A percentile compares a stretch with the other conserved stretches of the same genome.
phyloP scores from a whole-genome alignment of 2,329 filamentous ascomycete species.

The Xylariaceae sp. region DNA sequence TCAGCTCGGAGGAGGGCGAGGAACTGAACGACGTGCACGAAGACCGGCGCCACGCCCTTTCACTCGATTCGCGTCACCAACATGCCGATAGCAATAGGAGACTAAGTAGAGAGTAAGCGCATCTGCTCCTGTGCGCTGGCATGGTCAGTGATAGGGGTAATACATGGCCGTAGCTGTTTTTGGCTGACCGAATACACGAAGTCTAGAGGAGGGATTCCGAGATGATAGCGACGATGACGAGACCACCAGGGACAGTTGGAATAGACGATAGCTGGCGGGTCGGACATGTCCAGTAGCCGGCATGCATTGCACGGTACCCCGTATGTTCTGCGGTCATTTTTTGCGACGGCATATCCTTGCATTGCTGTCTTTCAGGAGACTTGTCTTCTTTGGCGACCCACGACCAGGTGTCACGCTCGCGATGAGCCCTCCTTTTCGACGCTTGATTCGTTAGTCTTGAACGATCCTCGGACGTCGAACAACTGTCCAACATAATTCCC shows the following conservation, averaged over 20 bases:
- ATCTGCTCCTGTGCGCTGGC: conserved; percentile 3
- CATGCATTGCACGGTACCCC: conserved; percentile 8
- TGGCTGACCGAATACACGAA: conserved; percentile 28
- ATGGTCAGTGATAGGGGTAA: background rate
- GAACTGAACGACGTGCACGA: conserved; percentile 59
- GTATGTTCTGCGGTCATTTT: background rate
- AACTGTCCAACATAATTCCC: background rate
- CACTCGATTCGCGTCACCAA: conserved; percentile 34
- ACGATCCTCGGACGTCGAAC: background rate
- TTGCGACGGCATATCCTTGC: background rate
- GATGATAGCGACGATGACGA: conserved; percentile 68
- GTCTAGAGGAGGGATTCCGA: conserved; percentile 67
- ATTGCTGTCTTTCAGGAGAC: background rate
- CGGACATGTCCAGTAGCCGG: background rate
- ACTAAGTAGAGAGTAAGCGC: conserved; percentile 64
- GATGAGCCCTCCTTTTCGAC: background rate
- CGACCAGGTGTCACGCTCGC: background rate
- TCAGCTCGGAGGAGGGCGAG: conserved; percentile 62
- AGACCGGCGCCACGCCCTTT: conserved; percentile 40
- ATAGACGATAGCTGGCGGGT: conserved; percentile 15
- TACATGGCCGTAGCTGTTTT: background rate
- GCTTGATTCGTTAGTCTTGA: background rate
- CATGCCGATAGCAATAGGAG: conserved; percentile 50
- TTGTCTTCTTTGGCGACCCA: background rate
- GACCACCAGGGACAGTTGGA: conserved; percentile 21